phyloP scores from a whole-genome alignment of 2,329 filamentous ascomycete genomes.

The Epichloe scottii region DNA sequence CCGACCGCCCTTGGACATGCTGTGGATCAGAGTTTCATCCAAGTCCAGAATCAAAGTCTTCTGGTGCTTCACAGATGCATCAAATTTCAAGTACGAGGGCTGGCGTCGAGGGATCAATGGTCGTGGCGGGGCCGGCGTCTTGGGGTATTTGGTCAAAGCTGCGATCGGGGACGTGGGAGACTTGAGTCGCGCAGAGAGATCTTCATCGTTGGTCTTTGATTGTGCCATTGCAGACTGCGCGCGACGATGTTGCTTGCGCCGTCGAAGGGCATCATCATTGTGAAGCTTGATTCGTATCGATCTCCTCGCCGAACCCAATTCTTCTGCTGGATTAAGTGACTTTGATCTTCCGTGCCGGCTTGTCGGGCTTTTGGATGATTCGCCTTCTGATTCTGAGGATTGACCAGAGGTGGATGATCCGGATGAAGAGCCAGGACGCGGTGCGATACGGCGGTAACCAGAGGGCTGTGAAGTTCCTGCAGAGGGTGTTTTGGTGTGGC shows the following conservation, averaged over 20 bases:
- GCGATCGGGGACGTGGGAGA: slow-evolving; percentile 78
- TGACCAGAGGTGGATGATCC: slow-evolving; percentile 48
- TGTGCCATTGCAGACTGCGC: slow-evolving; percentile 36
- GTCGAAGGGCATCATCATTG: slow-evolving; percentile 61
- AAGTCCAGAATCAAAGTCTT: slow-evolving; percentile 94
- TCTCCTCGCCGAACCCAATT: slow-evolving; percentile 52
- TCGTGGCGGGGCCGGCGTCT: slow-evolving; percentile 75
- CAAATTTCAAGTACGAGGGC: slow-evolving; percentile 66
- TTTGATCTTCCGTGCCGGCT: slow-evolving; percentile 50
- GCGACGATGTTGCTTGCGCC: slow-evolving; percentile 60
- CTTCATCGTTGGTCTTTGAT: slow-evolving; percentile 29
- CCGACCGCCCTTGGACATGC: slow-evolving; percentile 88
- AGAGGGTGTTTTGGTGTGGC: neutral
- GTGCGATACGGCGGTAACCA: slow-evolving; percentile 16
- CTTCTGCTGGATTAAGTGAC: slow-evolving; percentile 46
- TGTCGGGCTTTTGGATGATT: slow-evolving; percentile 24
- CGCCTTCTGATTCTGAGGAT: slow-evolving; percentile 60
- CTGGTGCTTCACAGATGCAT: slow-evolving; percentile 48
- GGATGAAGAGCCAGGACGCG: slow-evolving; percentile 16
- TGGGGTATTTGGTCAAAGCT: slow-evolving; percentile 77
- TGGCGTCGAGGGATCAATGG: slow-evolving; percentile 82
- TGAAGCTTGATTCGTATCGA: slow-evolving; percentile 88
- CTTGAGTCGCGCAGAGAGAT: slow-evolving; percentile 72
- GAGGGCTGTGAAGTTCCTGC: slow-evolving; percentile 10
- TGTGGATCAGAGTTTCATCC: slow-evolving; percentile 96